phyloP scores from a whole-genome alignment of 129 eudicot species.

The Centaurea solstitialis region DNA sequence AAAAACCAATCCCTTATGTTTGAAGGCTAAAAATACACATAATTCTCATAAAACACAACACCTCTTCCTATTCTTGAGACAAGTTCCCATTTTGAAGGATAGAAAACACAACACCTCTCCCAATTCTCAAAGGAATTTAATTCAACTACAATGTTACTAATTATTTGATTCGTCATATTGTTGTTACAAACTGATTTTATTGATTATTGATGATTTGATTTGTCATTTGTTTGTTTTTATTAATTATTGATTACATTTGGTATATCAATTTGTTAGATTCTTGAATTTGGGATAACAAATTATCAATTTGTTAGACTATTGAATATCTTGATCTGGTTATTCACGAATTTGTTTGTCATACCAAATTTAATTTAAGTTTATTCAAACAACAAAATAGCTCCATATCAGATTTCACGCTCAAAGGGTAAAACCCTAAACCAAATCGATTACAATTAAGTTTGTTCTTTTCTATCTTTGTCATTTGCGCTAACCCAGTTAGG shows the following conservation, averaged over 20 bases:
- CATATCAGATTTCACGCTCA: not conserved
- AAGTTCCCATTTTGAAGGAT: not conserved
- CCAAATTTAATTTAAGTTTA: not conserved
- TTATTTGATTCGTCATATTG: not conserved
- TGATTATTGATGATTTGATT: not conserved
- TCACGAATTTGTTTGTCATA: not conserved
- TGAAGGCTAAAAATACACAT: not conserved
- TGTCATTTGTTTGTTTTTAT: not conserved
- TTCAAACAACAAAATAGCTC: not conserved
- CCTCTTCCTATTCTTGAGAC: not conserved
- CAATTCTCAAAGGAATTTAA: not conserved
- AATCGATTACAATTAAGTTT: not conserved
- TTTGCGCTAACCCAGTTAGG: not conserved
- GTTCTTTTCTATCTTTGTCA: not conserved
- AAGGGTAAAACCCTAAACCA: not conserved
- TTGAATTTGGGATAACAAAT: not conserved
- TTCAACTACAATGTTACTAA: not conserved
- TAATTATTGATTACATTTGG: not conserved
- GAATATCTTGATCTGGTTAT: not conserved
- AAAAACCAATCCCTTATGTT: not conserved
- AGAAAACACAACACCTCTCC: not conserved
- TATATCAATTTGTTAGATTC: not conserved
- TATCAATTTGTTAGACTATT: not conserved
- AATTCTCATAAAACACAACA: not conserved
- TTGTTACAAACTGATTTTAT: not conserved